Conservation (phyloP, 768 basidiomycete genomes). For the Kwoniella europaea region DNA sequence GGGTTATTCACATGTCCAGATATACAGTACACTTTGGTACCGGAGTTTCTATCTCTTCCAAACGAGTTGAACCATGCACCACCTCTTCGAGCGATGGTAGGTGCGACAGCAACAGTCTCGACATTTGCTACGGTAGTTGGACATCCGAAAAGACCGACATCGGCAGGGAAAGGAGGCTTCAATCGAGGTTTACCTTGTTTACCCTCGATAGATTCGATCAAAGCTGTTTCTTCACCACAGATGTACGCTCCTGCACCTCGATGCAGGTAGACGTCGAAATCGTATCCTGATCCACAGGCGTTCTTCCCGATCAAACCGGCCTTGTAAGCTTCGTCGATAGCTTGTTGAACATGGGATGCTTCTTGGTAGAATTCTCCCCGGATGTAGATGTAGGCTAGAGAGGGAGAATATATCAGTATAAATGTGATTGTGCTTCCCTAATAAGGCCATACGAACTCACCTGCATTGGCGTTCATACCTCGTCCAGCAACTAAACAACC, state of each 20-base stretch:
- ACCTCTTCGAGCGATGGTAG: constrained; percentile 91
- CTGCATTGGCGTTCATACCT: constrained; percentile 91
- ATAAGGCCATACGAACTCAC: constrained; percentile 43
- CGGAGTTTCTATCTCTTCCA: constrained; percentile 88
- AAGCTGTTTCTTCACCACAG: constrained; percentile 96
- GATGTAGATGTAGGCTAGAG: constrained; percentile 94
- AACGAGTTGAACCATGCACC: constrained; percentile 89
- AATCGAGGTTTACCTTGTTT: constrained; percentile 98
- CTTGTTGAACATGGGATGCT: constrained; percentile 89
- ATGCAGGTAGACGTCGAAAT: constrained; percentile 98
- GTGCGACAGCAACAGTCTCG: constrained; percentile 96
- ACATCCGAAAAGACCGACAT: constrained; percentile 96
- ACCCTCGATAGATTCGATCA: constrained; percentile 95
- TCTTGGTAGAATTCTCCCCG: constrained; percentile 98
- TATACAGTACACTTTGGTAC: constrained; percentile 96
- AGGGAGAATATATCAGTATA: neutral
- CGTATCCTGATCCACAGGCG: constrained; percentile 87
- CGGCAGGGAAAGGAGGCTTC: constrained; percentile 98
- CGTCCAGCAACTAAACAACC: constrained; percentile 97
- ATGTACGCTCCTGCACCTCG: constrained; percentile 98
- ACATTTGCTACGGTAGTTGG: constrained; percentile 98
- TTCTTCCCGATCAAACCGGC: constrained; percentile 86
- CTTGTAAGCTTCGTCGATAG: constrained; percentile 92
- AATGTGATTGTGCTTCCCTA: neutral
- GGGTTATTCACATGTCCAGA: constrained; percentile 98